Evolutionary conservation across 1,139 yeast genomes (phyloP).

Genomic region (Yamadazyma epiphylla): DNA sequence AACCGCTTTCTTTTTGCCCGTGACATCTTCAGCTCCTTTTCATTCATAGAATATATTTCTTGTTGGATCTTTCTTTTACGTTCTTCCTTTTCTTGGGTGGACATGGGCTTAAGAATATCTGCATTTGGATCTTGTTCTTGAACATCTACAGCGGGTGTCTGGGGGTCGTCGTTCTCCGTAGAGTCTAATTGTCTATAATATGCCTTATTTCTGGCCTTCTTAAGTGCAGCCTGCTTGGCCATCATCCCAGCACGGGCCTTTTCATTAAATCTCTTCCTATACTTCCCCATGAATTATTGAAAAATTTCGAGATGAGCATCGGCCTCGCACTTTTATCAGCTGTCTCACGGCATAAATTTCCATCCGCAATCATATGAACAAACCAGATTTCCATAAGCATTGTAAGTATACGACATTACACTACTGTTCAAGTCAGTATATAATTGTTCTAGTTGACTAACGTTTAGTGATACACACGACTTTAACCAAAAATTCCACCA

Average conservation of each 20-base stretch:
- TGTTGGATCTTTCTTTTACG: conserved; percentile 66
- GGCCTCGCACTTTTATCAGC: too few species aligned
- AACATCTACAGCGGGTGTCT: conserved; percentile 4
- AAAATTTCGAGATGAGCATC: conserved; percentile 3
- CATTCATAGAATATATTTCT: conserved; percentile 49
- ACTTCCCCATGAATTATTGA: conserved; percentile 67
- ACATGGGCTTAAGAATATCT: conserved; percentile 48
- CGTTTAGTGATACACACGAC: conserved; percentile 39
- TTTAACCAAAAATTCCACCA: conserved; percentile 51
- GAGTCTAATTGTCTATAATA: conserved; percentile 49
- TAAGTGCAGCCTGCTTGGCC: conserved; percentile 72
- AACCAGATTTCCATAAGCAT: conserved; percentile 25
- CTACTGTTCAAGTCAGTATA: too few species aligned
- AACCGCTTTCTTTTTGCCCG: conserved; percentile 71
- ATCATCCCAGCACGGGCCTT: conserved; percentile 85
- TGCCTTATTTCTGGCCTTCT: conserved; percentile 65
- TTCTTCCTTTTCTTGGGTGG: conserved; percentile 56
- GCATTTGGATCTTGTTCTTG: conserved; percentile 61
- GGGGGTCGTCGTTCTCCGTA: conserved; percentile 11
- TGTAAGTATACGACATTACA: conserved; percentile 24
- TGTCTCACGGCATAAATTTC: background rate
- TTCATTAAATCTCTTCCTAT: conserved; percentile 76
- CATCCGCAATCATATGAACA: conserved; percentile 13
- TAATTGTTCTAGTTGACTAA: conserved; percentile 5
- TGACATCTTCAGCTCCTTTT: conserved; percentile 64